Conservation (phyloP, 495 filamentous ascomycete genomes). For the Penicillium subrubescens region DNA sequence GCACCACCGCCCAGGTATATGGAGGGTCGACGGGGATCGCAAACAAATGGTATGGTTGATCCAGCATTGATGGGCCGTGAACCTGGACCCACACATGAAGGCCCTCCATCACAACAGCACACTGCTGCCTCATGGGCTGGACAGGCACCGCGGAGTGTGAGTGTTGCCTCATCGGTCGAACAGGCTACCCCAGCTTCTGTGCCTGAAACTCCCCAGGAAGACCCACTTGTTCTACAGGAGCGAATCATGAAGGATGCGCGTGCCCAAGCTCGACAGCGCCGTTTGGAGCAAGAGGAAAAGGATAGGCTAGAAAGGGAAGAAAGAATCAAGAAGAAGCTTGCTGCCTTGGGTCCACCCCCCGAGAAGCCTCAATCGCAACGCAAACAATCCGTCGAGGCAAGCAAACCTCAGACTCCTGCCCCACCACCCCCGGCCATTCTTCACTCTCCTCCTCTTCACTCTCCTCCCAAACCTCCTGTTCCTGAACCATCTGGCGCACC, state of each 20-base stretch:
- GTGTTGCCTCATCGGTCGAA: conserved; percentile 47
- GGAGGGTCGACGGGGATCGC: conserved; percentile 50
- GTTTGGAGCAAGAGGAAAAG: conserved; percentile 76
- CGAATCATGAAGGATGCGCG: conserved; percentile 82
- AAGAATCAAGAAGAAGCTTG: conserved; percentile 81
- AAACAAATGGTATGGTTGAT: conserved; percentile 44
- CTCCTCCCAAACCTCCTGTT: conserved; percentile 56
- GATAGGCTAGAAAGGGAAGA: conserved; percentile 81
- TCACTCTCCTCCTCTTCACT: conserved; percentile 49
- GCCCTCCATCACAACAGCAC: conserved; percentile 30
- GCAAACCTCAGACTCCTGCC: conserved; percentile 28
- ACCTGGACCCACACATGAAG: conserved; percentile 26
- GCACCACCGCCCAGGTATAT: conserved; percentile 44
- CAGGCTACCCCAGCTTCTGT: conserved; percentile 27
- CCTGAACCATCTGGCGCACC: conserved; percentile 54
- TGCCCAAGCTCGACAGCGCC: conserved; percentile 74
- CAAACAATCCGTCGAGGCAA: conserved; percentile 37
- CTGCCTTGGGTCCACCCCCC: conserved; percentile 69
- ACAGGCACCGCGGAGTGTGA: conserved; percentile 50
- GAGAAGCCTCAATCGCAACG: conserved; percentile 61
- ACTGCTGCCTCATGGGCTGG: conserved; percentile 45
- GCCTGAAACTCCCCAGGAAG: conserved; percentile 49
- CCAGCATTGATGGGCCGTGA: conserved; percentile 33
- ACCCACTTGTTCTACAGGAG: conserved; percentile 70
- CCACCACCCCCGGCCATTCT: conserved; percentile 24